Percentiles rank a stretch among this genome's conserved stretches.
These are phyloP conservation scores for Sindora glabra DNA, from an alignment of 306 rosid genomes.

Conservation along the genomic window DNA sequence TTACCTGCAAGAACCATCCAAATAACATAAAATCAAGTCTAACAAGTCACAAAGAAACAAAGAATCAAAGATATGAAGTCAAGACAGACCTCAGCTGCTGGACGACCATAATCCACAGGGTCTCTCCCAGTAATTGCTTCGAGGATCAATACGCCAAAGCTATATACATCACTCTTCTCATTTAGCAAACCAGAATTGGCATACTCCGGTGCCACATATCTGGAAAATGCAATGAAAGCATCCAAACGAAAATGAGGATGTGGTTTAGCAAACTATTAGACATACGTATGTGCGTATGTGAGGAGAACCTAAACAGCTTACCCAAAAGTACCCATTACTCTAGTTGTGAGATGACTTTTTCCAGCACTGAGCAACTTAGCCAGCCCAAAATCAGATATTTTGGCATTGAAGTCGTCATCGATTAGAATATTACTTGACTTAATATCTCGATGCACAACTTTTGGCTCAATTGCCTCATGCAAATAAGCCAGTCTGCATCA, in stretches of 20 bases:
- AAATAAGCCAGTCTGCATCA: conserved; percentile 77
- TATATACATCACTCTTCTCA: conserved; percentile 88
- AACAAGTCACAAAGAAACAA: too few relatives aligned
- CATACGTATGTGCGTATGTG: too few relatives aligned
- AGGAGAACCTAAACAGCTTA: conserved; percentile 47
- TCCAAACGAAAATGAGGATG: not conserved
- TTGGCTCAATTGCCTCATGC: conserved; percentile 96
- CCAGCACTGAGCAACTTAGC: conserved; percentile 87
- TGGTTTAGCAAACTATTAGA: too few relatives aligned
- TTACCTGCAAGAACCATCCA: conserved; percentile 54
- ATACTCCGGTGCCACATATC: conserved; percentile 95
- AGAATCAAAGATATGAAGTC: not conserved
- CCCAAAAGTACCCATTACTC: conserved; percentile 99
- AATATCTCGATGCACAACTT: conserved; percentile 91
- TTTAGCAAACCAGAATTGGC: conserved; percentile 89
- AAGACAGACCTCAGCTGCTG: conserved; percentile 62
- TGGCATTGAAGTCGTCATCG: conserved; percentile 84
- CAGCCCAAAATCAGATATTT: conserved; percentile 88
- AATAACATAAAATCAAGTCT: too few relatives aligned
- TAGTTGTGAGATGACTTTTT: conserved; percentile 82
- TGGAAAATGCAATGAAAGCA: conserved; percentile 28
- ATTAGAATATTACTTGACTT: conserved; percentile 90
- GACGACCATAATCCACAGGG: conserved; percentile 81
- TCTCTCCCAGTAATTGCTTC: conserved; percentile 91
- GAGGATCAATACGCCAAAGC: conserved; percentile 71